Percentiles rank a stretch among this genome's conserved stretches.
phyloP scores from a whole-genome alignment of 2,329 filamentous ascomycete genomes.

The Pseudogymnoascus pannorum region DNA sequence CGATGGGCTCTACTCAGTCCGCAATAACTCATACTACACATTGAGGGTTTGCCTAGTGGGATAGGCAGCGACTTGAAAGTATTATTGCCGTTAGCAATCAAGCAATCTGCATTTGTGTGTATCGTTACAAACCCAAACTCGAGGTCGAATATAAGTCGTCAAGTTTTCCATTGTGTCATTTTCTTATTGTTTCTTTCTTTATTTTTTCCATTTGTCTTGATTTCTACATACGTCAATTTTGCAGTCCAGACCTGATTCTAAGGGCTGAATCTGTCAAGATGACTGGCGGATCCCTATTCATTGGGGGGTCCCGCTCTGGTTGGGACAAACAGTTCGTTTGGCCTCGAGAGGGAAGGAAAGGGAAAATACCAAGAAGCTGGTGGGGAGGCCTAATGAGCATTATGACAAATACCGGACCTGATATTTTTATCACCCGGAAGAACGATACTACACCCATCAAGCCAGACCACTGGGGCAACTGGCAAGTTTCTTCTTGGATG shows the following conservation, averaged over 20 bases:
- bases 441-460: slow-evolving; percentile 17
- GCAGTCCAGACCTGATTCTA: neutral
- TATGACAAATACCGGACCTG: slow-evolving; percentile 34
- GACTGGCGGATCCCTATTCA: slow-evolving; percentile 22
- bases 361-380: slow-evolving; percentile 17
- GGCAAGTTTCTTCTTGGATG: slow-evolving; percentile 15
- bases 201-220: neutral
- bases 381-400: slow-evolving; percentile 23
- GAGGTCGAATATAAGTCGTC: neutral
- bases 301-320: neutral
- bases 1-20: neutral
- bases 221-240: neutral
- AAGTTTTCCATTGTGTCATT: neutral
- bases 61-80: neutral
- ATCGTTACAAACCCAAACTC: neutral
- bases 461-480: slow-evolving; percentile 26
- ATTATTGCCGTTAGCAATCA: slow-evolving; percentile 4
- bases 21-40: neutral
- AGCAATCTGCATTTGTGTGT: slow-evolving; percentile 5
- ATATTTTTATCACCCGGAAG: slow-evolving; percentile 31
- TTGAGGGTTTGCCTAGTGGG: neutral
- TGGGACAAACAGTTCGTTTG: slow-evolving; percentile 10
- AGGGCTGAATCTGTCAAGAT: slow-evolving; percentile 21
- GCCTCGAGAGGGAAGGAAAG: slow-evolving; percentile 4
- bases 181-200: neutral